These are phyloP conservation scores for Geotrichum klebahnii DNA, from an alignment of 1,139 yeast species.

Conservation along the genomic window DNA sequence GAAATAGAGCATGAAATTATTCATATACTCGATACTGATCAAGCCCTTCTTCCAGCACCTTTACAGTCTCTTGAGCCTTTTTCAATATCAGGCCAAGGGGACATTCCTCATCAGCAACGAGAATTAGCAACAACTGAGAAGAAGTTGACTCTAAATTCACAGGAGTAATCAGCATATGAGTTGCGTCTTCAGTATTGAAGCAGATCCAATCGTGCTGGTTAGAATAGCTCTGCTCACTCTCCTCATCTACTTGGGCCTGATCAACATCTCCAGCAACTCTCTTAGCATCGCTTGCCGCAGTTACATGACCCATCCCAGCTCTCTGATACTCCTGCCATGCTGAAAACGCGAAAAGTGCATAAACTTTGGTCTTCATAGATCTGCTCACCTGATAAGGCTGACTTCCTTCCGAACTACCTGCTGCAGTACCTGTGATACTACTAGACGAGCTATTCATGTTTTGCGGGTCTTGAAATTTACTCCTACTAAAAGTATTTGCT, in stretches of 20 bases:
- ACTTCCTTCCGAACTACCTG: background rate
- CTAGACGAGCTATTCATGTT: slow-evolving; percentile 8
- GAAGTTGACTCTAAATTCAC: slow-evolving; percentile 24
- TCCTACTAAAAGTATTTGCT: too few species aligned
- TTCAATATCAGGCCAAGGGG: slow-evolving; percentile 31
- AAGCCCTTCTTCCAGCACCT: slow-evolving; percentile 30
- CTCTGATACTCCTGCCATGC: slow-evolving; percentile 32
- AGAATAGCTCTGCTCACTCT: background rate
- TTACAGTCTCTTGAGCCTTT: slow-evolving; percentile 30
- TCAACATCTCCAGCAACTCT: background rate
- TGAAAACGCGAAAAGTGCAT: slow-evolving; percentile 33
- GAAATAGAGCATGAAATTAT: background rate
- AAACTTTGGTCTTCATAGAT: slow-evolving; percentile 33
- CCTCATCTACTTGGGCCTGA: background rate
- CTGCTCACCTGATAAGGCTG: slow-evolving; percentile 31
- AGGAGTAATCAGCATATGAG: slow-evolving; percentile 29
- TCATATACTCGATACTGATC: slow-evolving; percentile 28
- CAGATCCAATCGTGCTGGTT: slow-evolving; percentile 28
- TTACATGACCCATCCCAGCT: slow-evolving; percentile 21
- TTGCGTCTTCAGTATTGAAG: slow-evolving; percentile 30
- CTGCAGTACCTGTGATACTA: slow-evolving; percentile 8
- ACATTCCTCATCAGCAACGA: slow-evolving; percentile 33
- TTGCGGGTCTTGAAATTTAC: slow-evolving; percentile 16
- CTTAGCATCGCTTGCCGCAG: slow-evolving; percentile 6
- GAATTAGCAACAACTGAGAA: slow-evolving; percentile 28